Evolutionary conservation across 2,329 filamentous ascomycete species (phyloP), one percentile per base, ranked within the genome.

Genomic region (Cytospora piceae): DNA sequence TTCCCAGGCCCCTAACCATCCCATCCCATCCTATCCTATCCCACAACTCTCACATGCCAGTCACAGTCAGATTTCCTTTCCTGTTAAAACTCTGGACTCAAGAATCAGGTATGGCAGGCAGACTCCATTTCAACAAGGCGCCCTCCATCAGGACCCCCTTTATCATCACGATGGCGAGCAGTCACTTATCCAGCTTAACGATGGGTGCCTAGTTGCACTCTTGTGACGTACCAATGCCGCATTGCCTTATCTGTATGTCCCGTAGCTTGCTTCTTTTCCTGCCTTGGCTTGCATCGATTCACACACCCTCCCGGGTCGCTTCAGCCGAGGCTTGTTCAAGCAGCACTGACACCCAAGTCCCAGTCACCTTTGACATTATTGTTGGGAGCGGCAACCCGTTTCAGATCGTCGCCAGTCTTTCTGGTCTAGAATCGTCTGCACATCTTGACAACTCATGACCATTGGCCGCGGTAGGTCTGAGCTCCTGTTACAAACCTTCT

Each of bases 121-220:
- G 24, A 9, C 49, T 52, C 49, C 24, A 17, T 5, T 11, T 17
- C 1, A 17, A 17, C 29, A 31, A n/a, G 51, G 42, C 9, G 8
- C 60, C 60, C 53, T 57, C 53, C 53, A 63, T 57, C 60, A 63
- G 52, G 51, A 51, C 39, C 60, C 60, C 53, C 60, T 63, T 57
- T 49, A 62, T 56, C 29, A 56, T 7, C 53, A 49, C 8, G 34
- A 49, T 39, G 20, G 42, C 11, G n/a, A 37, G 53, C 60, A 63
- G 60, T 57, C 53, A 20, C 29, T 24, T 34, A 32, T n/a, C 42
- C 42, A n/a, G 39, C 39, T n/a, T 46, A 46, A n/a, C 39, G 17
- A 46, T 46, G 17, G 42, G 42, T 46, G 20, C 7, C 42, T 46
- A 20, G 42, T 46, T 17, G 20, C 20, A 20, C 42, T 8, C 3